Conservation (phyloP, 257 asterid genomes). For the Solanum commersonii region DNA sequence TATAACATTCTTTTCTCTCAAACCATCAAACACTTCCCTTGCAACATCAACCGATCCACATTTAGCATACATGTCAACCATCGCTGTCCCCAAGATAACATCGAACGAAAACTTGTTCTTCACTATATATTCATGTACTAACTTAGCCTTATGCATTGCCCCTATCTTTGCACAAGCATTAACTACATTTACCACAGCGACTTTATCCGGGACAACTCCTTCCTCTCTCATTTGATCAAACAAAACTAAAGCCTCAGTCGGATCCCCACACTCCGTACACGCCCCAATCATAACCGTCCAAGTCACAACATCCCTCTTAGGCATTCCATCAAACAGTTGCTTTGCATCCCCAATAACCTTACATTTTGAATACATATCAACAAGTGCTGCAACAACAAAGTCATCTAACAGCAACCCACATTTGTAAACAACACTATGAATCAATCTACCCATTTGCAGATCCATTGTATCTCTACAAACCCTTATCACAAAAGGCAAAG, state of each 20-base stretch:
- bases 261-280: conserved; percentile 39
- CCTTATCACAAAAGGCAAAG: conserved; percentile 43
- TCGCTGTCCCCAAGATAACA: conserved; percentile 43
- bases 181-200: conserved; percentile 41
- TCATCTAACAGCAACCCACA: conserved; percentile 21
- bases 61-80: conserved; percentile 51
- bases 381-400: conserved; percentile 36
- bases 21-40: conserved; percentile 29
- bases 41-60: conserved; percentile 44
- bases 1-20: conserved; percentile 31
- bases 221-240: conserved; percentile 37
- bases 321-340: conserved; percentile 39
- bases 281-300: conserved; percentile 68
- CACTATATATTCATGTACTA: conserved; percentile 25
- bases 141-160: conserved; percentile 31
- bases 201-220: conserved; percentile 33
- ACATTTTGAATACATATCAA: conserved; percentile 46
- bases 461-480: conserved; percentile 28
- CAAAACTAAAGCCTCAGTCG: conserved; percentile 30
- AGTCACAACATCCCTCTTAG: conserved; percentile 29
- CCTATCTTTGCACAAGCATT: conserved; percentile 51
- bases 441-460: conserved; percentile 30
- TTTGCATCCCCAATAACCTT: conserved; percentile 28
- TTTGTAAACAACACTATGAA: conserved; percentile 32
- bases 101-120: conserved; percentile 11